Conservation (phyloP, 371 early-diverging fungal genomes). For the Batrachochytrium dendrobatidis region DNA sequence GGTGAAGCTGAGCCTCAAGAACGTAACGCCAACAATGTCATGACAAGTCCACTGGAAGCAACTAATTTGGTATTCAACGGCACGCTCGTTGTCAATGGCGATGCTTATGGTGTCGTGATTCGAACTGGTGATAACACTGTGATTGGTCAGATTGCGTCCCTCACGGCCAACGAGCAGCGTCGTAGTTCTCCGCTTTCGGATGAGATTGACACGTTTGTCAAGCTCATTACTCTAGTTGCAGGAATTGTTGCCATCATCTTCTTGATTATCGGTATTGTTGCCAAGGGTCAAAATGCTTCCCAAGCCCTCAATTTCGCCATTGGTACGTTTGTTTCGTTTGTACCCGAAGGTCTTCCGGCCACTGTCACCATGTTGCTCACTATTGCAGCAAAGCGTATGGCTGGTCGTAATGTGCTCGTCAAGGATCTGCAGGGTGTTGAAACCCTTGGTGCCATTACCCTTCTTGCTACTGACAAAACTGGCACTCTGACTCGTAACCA, state of each 20-base stretch:
- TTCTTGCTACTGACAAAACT: slow-evolving; percentile 92
- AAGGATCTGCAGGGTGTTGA: slow-evolving; percentile 93
- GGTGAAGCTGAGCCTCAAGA: slow-evolving; percentile 93
- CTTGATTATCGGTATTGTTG: slow-evolving; percentile 63
- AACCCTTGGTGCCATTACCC: slow-evolving; percentile 89
- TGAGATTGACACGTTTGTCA: slow-evolving; percentile 79
- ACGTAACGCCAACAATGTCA: slow-evolving; percentile 38
- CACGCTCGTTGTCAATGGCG: slow-evolving; percentile 69
- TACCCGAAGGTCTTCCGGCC: slow-evolving; percentile 85
- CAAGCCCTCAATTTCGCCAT: slow-evolving; percentile 90
- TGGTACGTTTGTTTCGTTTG: slow-evolving; percentile 48
- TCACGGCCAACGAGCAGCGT: slow-evolving; percentile 70
- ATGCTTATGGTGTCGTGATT: slow-evolving; percentile 86
- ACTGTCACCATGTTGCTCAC: slow-evolving; percentile 86
- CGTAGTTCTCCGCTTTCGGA: slow-evolving; percentile 59
- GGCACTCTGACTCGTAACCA: slow-evolving; percentile 93
- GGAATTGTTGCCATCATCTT: slow-evolving; percentile 66
- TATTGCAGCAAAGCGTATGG: slow-evolving; percentile 92
- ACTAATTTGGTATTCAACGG: slow-evolving; percentile 85
- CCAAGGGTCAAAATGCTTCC: slow-evolving; percentile 14
- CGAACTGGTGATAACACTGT: slow-evolving; percentile 87
- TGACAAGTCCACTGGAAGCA: slow-evolving; percentile 83
- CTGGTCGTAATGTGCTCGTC: slow-evolving; percentile 77
- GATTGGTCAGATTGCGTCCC: slow-evolving; percentile 88
- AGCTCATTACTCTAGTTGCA: slow-evolving; percentile 79